Conservation (phyloP, 2,329 filamentous ascomycete species). For the Phyllosticta citrichinensis region DNA sequence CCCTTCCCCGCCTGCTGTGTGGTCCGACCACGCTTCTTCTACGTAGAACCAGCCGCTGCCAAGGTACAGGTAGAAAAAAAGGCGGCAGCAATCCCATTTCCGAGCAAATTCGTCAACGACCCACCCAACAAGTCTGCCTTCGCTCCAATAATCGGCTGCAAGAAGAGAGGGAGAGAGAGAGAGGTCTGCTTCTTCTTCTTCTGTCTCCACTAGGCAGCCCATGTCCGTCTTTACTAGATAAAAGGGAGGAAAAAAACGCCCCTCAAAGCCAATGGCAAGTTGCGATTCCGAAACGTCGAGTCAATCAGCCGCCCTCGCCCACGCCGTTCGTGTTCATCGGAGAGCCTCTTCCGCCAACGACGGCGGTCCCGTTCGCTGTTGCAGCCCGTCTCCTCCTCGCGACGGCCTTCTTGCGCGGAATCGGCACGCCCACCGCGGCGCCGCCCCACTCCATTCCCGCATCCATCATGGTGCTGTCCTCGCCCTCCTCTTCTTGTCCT, state of each 20-base stretch:
- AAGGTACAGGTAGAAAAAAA: no score
- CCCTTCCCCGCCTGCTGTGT: no score
- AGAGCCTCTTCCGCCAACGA: constrained; percentile 18
- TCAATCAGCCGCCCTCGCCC: constrained; percentile 18
- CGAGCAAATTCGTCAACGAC: no score
- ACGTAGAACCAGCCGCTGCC: no score
- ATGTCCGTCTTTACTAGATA: not conserved
- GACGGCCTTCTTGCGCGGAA: constrained; percentile 27
- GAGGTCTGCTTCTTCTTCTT: not conserved
- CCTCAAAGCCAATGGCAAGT: not conserved
- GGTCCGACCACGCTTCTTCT: no score
- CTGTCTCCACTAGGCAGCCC: not conserved
- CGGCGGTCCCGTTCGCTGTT: not conserved
- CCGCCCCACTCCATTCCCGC: constrained; percentile 31
- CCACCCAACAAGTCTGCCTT: no score
- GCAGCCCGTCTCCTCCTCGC: constrained; percentile 24
- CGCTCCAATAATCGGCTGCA: no score
- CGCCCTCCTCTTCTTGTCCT: constrained; percentile 26
- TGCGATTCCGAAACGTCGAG: not conserved
- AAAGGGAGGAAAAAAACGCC: not conserved
- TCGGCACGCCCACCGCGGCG: constrained; percentile 20
- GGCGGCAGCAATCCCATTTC: no score
- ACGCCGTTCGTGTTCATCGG: constrained; percentile 33
- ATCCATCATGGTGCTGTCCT: constrained; percentile 18
- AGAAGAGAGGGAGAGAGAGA: no score